Evolutionary conservation across 768 basidiomycete species (phyloP).

Genomic region (Lyophyllum decastes): DNA sequence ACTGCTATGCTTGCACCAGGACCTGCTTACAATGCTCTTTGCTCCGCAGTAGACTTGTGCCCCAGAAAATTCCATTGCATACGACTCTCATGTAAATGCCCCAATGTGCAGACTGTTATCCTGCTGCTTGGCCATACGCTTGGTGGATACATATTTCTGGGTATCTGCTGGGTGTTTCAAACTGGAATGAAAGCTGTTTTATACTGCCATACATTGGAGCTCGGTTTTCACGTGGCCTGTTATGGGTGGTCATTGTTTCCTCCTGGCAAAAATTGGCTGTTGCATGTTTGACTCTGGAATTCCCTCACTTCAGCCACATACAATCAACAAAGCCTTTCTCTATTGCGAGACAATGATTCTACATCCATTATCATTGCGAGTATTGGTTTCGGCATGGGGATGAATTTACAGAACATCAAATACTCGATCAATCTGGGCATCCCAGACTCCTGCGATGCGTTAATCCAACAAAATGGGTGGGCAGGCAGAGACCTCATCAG

Average conservation of each 20-base stretch:
- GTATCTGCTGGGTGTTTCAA: conserved; percentile 4
- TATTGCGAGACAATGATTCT: not conserved
- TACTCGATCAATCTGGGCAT: conserved; percentile 12
- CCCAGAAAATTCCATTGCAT: conserved; percentile 1
- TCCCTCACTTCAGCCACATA: conserved; percentile 9
- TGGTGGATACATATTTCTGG: conserved; percentile 1
- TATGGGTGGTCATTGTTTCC: conserved; percentile 6
- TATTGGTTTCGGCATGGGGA: conserved; percentile 10
- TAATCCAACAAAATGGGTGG: conserved; percentile 11
- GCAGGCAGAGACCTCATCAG: conserved; percentile 6
- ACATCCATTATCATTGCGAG: conserved; percentile 6
- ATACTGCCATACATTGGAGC: conserved; percentile 3
- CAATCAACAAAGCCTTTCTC: conserved; percentile 1
- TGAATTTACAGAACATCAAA: conserved; percentile 9
- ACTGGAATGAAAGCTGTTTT: conserved; percentile 4
- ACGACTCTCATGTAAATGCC: conserved; percentile 3
- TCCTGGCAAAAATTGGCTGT: not conserved
- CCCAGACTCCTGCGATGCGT: conserved; percentile 1
- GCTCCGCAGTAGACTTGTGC: not conserved
- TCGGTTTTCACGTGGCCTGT: not conserved
- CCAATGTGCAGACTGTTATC: conserved; percentile 4
- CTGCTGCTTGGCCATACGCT: not conserved
- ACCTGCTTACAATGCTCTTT: not conserved
- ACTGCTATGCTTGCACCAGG: conserved; percentile 8
- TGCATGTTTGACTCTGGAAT: conserved; percentile 3